Conservation (phyloP, 768 basidiomycete species). For the Tubosaeta sp. region DNA sequence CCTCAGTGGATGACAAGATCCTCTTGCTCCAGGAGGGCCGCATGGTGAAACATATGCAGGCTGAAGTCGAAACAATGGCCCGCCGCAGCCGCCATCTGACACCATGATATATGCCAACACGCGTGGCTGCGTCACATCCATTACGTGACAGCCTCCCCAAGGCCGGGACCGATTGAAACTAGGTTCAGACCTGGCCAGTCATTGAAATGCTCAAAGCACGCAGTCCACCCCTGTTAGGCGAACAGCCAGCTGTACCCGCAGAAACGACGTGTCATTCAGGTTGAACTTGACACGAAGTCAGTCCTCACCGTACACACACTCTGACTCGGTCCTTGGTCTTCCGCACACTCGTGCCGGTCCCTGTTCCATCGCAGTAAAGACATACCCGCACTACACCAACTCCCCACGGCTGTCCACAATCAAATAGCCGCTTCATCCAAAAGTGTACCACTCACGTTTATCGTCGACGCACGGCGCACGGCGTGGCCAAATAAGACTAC, state of each 20-base stretch:
- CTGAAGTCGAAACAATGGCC: slow-evolving; percentile 21
- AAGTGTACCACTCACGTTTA: slow-evolving; percentile 26
- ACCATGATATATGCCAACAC: background rate
- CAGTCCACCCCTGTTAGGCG: slow-evolving; percentile 37
- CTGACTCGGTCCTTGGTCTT: slow-evolving; percentile 23
- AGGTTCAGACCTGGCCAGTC: background rate
- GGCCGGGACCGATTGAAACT: background rate
- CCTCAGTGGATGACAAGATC: slow-evolving; percentile 38
- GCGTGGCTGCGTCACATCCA: slow-evolving; percentile 16
- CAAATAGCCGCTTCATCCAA: no score
- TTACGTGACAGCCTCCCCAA: slow-evolving; percentile 12
- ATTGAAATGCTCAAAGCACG: slow-evolving; percentile 19
- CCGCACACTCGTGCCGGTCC: slow-evolving; percentile 36
- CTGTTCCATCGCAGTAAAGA: slow-evolving; percentile 47
- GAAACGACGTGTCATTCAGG: slow-evolving; percentile 27
- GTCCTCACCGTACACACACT: slow-evolving; percentile 14
- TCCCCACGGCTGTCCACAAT: slow-evolving; percentile 31
- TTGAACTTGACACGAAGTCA: no score
- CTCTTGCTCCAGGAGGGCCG: slow-evolving; percentile 19
- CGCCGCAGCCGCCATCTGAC: slow-evolving; percentile 25
- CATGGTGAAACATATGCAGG: slow-evolving; percentile 15
- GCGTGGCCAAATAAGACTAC: slow-evolving; percentile 46
- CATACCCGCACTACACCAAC: slow-evolving; percentile 41
- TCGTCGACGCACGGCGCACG: slow-evolving; percentile 37
- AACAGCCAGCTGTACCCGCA: slow-evolving; percentile 31